These are phyloP conservation scores for Cutaneotrichosporon curvatum DNA, from an alignment of 1,284 basidiomycete genomes.

Conservation along the genomic window DNA sequence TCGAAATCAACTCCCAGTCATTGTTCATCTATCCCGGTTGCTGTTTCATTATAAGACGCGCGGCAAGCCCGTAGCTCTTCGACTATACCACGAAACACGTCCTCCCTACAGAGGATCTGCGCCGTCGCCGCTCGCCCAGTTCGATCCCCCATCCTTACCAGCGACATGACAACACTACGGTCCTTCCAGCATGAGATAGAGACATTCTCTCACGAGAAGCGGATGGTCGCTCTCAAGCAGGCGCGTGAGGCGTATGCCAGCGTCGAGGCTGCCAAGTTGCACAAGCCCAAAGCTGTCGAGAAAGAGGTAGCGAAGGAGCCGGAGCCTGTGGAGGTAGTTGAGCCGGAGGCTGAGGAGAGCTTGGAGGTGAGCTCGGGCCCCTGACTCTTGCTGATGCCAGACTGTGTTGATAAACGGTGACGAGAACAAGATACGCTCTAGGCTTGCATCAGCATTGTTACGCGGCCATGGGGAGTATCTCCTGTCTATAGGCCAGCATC, in stretches of 20 bases:
- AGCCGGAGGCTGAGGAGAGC: conserved; percentile 18
- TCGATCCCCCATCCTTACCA: no score
- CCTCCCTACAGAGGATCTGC: no score
- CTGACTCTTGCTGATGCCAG: conserved; percentile 15
- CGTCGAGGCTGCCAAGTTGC: conserved; percentile 37
- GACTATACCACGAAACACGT: no score
- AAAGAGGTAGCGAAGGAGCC: conserved; percentile 14
- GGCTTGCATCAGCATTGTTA: conserved; percentile 31
- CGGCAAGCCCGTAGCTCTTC: no score
- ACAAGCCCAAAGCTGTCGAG: conserved; percentile 6
- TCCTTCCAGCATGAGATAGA: conserved; percentile 47
- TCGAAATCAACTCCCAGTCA: not conserved
- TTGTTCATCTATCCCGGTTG: no score
- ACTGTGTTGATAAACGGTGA: conserved; percentile 26
- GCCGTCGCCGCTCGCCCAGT: no score
- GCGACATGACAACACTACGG: conserved; percentile 38
- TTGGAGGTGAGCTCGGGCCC: conserved; percentile 28
- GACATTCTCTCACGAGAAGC: conserved; percentile 39
- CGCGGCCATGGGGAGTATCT: conserved; percentile 42
- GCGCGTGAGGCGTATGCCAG: conserved; percentile 36
- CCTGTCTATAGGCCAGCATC: conserved; percentile 37
- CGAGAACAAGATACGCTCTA: conserved; percentile 29
- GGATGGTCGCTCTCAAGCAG: conserved; percentile 31
- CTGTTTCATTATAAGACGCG: no score
- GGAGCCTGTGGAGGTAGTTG: conserved; percentile 22